Conservation (phyloP, 306 rosid species). For the Pterocarpus macrocarpus region DNA sequence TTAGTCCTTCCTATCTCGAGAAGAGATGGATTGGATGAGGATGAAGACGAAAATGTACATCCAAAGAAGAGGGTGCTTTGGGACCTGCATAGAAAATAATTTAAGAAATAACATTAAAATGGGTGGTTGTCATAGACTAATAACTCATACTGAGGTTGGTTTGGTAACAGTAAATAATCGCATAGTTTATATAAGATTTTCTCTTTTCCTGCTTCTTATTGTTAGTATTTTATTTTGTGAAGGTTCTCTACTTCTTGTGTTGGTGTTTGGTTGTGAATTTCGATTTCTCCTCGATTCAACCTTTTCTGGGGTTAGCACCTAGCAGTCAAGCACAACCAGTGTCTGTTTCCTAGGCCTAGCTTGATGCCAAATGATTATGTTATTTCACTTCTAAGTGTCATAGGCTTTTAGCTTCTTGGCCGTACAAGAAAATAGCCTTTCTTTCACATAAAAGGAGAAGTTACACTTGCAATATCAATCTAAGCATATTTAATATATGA, state of each 20-base stretch:
- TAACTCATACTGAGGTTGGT: slow-evolving; percentile 4
- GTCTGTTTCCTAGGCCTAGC: slow-evolving; percentile 13
- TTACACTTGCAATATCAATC: slow-evolving; percentile 3
- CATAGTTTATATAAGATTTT: too few relatives aligned
- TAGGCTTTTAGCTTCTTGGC: background rate
- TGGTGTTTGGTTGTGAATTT: slow-evolving; percentile 1
- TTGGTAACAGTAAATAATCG: background rate
- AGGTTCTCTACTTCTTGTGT: background rate
- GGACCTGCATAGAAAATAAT: background rate
- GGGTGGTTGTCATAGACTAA: slow-evolving; percentile 14
- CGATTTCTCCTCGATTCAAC: background rate
- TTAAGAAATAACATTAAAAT: background rate
- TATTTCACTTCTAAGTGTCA: slow-evolving; percentile 19
- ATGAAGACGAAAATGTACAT: slow-evolving; percentile 55
- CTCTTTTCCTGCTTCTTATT: too few relatives aligned
- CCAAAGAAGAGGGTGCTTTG: slow-evolving; percentile 52
- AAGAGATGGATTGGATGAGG: slow-evolving; percentile 33
- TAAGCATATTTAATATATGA: too few relatives aligned
- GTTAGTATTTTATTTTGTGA: background rate
- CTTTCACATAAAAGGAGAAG: background rate
- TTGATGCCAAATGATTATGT: slow-evolving; percentile 26
- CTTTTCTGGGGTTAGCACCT: background rate
- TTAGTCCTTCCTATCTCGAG: slow-evolving; percentile 32
- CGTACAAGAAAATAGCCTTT: background rate
- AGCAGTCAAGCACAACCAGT: background rate